A percentile compares a stretch with the other conserved stretches of the same genome.
Conservation (phyloP, 129 eudicot genomes). For the carrot (Daucus carota) region DNA sequence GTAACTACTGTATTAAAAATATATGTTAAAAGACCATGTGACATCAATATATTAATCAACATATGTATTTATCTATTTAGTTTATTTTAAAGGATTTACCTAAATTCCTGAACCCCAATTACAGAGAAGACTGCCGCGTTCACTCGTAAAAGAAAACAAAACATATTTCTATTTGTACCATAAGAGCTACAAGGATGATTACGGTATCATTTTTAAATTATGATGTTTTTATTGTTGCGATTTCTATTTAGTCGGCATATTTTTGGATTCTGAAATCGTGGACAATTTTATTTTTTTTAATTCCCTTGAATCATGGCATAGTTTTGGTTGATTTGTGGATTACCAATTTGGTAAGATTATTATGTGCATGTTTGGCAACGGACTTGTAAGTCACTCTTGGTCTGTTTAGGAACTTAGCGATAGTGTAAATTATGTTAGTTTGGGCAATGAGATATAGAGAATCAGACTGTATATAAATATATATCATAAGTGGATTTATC, state of each 20-base stretch:
- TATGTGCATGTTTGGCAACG: too few species aligned
- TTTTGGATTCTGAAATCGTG: background rate
- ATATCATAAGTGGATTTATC: too few species aligned
- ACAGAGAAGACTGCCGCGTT: background rate
- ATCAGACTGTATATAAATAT: too few species aligned
- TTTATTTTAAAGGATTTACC: background rate
- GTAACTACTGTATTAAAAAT: too few species aligned
- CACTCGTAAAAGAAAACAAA: background rate
- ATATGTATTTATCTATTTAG: background rate
- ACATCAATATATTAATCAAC: too few species aligned
- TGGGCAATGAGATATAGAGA: too few species aligned
- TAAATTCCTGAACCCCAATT: background rate
- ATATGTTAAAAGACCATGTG: too few species aligned
- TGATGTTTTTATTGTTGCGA: background rate
- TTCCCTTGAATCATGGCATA: too few species aligned
- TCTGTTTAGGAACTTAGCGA: too few species aligned
- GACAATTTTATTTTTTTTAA: background rate
- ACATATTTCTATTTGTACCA: background rate
- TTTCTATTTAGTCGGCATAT: background rate
- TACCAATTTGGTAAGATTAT: too few species aligned
- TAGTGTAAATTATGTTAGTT: too few species aligned
- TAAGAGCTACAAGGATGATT: background rate
- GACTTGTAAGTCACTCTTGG: too few species aligned
- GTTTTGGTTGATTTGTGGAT: background rate
- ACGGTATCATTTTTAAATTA: background rate